Percentiles rank a stretch among this genome's conserved stretches.
These are phyloP conservation scores for Barbatosphaeria neglecta DNA, from an alignment of 495 filamentous ascomycete species.

Conservation along the genomic window DNA sequence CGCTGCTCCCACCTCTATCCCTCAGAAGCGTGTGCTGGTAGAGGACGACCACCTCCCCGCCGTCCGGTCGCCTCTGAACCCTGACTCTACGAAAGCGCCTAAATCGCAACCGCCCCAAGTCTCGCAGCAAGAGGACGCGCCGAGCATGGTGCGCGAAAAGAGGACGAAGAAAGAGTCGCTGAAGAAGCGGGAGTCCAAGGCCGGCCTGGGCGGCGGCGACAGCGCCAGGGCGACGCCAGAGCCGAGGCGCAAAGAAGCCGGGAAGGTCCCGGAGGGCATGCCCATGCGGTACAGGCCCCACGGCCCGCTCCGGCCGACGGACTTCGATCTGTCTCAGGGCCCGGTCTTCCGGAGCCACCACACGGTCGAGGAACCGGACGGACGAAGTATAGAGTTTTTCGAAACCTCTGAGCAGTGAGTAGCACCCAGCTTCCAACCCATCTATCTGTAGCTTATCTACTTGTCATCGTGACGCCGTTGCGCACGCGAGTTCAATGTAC, in stretches of 20 bases:
- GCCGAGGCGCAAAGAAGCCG: constrained; percentile 39
- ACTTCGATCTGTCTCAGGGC: constrained; percentile 45
- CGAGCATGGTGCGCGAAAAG: constrained; percentile 31
- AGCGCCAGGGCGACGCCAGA: constrained; percentile 44
- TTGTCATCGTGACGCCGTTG: too few relatives aligned
- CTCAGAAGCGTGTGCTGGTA: constrained; percentile 44
- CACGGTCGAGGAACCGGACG: constrained; percentile 30
- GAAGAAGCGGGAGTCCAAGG: constrained; percentile 71
- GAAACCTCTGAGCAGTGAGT: constrained; percentile 54
- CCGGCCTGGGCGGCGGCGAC: constrained; percentile 28
- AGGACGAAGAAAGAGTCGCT: constrained; percentile 57
- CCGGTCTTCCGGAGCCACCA: constrained; percentile 44
- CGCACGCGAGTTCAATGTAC: too few relatives aligned
- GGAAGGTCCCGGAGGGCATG: constrained; percentile 23
- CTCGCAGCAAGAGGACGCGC: constrained; percentile 21
- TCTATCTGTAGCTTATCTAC: too few relatives aligned
- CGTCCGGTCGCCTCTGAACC: constrained; percentile 52
- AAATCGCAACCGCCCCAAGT: constrained; percentile 21
- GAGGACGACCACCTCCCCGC: constrained; percentile 45
- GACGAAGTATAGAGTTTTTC: constrained; percentile 41
- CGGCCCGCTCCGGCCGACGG: constrained; percentile 42
- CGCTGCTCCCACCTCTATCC: constrained; percentile 31
- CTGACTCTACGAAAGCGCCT: constrained; percentile 28
- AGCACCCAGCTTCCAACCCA: constrained; percentile 16
- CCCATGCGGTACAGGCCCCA: constrained; percentile 45